A percentile compares a stretch with the other conserved stretches of the same genome.
These are phyloP conservation scores for Durio zibethinus DNA, from an alignment of 345 rosid genomes.

Conservation along the genomic window DNA sequence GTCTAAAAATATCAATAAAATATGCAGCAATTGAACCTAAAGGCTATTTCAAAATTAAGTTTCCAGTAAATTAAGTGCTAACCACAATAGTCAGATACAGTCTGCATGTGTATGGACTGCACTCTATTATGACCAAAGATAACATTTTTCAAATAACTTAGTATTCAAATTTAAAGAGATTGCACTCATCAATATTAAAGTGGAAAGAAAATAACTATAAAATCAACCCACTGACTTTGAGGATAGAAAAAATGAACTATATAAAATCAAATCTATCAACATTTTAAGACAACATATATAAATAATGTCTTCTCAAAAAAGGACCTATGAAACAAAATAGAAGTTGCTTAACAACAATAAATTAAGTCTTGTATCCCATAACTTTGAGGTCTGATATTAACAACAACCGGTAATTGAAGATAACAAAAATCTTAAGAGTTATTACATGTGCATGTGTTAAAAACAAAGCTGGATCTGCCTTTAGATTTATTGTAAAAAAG, in stretches of 20 bases:
- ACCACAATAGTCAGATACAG: not conserved
- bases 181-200: not conserved
- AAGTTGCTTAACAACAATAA: no score
- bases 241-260: not conserved
- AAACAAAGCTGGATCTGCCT: no score
- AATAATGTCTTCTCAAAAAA: not conserved
- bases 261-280: not conserved
- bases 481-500: no score
- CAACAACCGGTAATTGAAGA: no score
- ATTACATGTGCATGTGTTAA: no score
- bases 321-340: not conserved
- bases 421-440: no score
- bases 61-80: not conserved
- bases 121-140: not conserved
- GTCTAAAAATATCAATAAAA: no score
- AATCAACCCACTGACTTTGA: not conserved
- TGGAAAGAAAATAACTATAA: not conserved
- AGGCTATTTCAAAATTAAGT: slow-evolving; percentile 3
- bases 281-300: not conserved
- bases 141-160: not conserved
- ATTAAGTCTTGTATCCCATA: no score
- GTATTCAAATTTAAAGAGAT: not conserved
- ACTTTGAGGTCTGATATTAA: no score
- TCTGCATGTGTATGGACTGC: not conserved
- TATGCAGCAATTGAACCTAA: not conserved